Evolutionary conservation across 2,329 filamentous ascomycete genomes (phyloP).

Genomic region (Fusarium aywerte): DNA sequence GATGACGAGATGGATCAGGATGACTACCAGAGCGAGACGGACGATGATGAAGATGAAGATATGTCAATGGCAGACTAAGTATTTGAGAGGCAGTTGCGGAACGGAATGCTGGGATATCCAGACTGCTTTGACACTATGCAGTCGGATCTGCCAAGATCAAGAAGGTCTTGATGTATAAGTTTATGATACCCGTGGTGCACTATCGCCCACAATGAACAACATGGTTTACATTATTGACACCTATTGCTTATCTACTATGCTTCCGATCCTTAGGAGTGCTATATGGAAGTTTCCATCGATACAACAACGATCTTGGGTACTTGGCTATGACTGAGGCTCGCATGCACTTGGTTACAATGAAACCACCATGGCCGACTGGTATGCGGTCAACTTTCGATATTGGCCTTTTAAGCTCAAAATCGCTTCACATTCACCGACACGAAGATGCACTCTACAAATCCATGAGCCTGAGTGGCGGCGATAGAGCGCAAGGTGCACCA

Average conservation of each 20-base stretch:
- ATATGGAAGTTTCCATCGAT: neutral
- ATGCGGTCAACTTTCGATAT: neutral
- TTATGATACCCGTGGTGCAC: slow-evolving; percentile 43
- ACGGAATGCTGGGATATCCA: too few species aligned
- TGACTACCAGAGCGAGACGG: slow-evolving; percentile 44
- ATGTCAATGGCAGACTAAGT: slow-evolving; percentile 42
- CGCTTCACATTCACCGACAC: neutral
- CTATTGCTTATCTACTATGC: neutral
- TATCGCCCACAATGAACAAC: slow-evolving; percentile 22
- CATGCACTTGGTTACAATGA: slow-evolving; percentile 26
- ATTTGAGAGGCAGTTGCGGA: neutral
- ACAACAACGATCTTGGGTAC: neutral
- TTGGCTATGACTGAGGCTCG: neutral
- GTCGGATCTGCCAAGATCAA: neutral
- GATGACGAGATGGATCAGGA: slow-evolving; percentile 44
- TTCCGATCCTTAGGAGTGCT: neutral
- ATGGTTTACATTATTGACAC: neutral
- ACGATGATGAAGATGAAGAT: slow-evolving; percentile 47
- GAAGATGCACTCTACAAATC: neutral
- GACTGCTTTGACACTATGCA: too few species aligned
- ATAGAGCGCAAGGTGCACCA: neutral
- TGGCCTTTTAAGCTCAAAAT: neutral
- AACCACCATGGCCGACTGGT: slow-evolving; percentile 23
- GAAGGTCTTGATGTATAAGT: slow-evolving; percentile 24
- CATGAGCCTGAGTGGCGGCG: neutral